phyloP scores from a whole-genome alignment of 116 monocot species.

The Phalaenopsis hybrid region DNA sequence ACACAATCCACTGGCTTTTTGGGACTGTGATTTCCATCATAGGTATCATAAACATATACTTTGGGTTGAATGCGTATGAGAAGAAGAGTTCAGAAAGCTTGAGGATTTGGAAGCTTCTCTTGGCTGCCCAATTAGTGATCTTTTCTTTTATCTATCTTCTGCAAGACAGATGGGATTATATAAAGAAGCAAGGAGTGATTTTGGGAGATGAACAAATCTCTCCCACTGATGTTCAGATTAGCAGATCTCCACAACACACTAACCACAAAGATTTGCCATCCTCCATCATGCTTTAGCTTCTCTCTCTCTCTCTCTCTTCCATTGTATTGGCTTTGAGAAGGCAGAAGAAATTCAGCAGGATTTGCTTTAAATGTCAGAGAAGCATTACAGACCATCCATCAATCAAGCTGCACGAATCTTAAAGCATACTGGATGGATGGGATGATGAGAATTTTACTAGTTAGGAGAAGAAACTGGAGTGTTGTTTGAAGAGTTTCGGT shows the following conservation, averaged over 20 bases:
- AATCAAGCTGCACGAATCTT: no score
- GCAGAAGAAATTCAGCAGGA: no score
- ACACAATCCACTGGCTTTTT: slow-evolving; percentile 54
- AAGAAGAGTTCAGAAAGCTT: slow-evolving; percentile 41
- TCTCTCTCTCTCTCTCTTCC: no score
- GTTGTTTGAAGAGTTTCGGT: no score
- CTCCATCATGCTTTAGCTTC: slow-evolving; percentile 8
- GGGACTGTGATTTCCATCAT: slow-evolving; percentile 40
- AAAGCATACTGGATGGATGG: no score
- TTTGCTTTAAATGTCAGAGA: no score
- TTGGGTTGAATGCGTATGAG: slow-evolving; percentile 55
- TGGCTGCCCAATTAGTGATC: slow-evolving; percentile 44
- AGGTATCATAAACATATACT: slow-evolving; percentile 49
- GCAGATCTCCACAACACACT: slow-evolving; percentile 16
- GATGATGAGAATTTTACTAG: no score
- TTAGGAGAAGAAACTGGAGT: no score
- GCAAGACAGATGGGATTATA: slow-evolving; percentile 64
- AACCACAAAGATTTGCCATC: slow-evolving; percentile 20
- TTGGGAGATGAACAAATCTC: slow-evolving; percentile 38
- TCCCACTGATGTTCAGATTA: slow-evolving; percentile 24
- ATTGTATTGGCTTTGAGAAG: no score
- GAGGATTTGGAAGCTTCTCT: slow-evolving; percentile 40
- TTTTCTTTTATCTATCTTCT: slow-evolving; percentile 54
- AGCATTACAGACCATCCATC: no score
- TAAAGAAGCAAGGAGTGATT: slow-evolving; percentile 52